These are phyloP conservation scores for Aspergillus amoenus DNA, from an alignment of 2,329 filamentous ascomycete genomes.

Conservation along the genomic window DNA sequence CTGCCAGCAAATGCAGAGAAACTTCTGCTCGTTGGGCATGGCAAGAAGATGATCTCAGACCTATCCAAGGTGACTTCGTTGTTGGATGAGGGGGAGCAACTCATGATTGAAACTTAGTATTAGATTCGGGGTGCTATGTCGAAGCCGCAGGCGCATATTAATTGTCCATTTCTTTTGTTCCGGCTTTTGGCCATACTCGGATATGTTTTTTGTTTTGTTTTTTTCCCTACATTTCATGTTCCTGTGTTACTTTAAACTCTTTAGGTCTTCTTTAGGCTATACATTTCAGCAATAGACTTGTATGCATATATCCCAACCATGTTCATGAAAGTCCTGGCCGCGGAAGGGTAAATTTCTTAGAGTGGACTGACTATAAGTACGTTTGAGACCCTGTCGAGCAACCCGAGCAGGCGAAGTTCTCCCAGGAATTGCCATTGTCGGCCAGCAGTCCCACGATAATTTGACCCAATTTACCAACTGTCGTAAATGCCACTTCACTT, in stretches of 20 bases:
- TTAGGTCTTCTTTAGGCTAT: not conserved
- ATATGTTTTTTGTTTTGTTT: not conserved
- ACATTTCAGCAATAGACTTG: not conserved
- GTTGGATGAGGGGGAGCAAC: slow-evolving; percentile 89
- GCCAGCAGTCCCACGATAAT: no score
- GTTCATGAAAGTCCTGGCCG: not conserved
- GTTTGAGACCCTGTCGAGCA: no score
- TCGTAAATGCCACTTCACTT: no score
- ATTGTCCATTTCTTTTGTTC: not conserved
- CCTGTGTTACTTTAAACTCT: not conserved
- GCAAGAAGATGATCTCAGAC: slow-evolving; percentile 79
- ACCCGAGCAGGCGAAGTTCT: no score
- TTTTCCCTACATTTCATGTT: not conserved
- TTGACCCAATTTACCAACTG: no score
- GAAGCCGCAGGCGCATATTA: no score
- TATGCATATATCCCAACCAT: not conserved
- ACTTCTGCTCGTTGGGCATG: slow-evolving; percentile 82
- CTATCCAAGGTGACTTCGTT: slow-evolving; percentile 81
- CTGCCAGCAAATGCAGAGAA: slow-evolving; percentile 97
- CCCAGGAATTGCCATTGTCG: no score
- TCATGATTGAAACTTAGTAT: slow-evolving; percentile 64
- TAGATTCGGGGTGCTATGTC: not conserved
- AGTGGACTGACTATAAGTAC: not conserved
- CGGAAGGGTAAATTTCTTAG: not conserved
- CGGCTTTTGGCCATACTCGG: not conserved